Evolutionary conservation across 805 yeast species (phyloP), one percentile per base, ranked within the genome.

Genomic region (Zygosaccharomyces pseudorouxii): DNA sequence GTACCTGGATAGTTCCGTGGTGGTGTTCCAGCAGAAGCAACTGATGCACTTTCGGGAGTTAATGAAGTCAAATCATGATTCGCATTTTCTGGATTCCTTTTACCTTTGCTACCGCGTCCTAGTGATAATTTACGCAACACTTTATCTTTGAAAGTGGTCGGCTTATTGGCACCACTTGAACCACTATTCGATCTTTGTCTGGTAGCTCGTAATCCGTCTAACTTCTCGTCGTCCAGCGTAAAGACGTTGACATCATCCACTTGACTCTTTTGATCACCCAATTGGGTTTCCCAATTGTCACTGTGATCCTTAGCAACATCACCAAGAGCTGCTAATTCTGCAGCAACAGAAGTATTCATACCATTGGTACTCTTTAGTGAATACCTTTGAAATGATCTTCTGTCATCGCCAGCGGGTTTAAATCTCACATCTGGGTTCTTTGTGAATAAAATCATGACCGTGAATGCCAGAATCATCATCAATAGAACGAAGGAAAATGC

Each of bases 371-470:
- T 55, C 30, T 67, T 63, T 16, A 60, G 59, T 16, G 68, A 61
- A 48, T 57, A 58, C 51, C 70, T 75, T 62, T 85, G 93, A 81
- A 90, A 90, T 8, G 96, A 88, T 19, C 89, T 82, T 77, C 97
- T 82, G 67, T 90, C 97, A 69, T 90, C 97, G 59, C 75, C 82
- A 9, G 95, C 95, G 10, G 95, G 93, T 45, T 86, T 87, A 65
- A 86, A 86, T 66, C 93, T 79, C 9, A 89, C 81, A 68, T 88
- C 96, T 23, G 96, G 97, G 64, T 88, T 88, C 72, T 84, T 87
- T 29, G 90, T 82, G 56, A 82, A 73, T 1, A 86, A 52, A 7
- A 86, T 81, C 58, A 81, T 69, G n/a, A 69, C 64, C 48, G 83
- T 77, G 56, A 85, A 82, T 2, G 81, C 81, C 51, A 89, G 74